A percentile compares a stretch with the other conserved stretches of the same genome.
These are phyloP conservation scores for Mortierella claussenii DNA, from an alignment of 192 early-diverging fungal species.

Conservation along the genomic window DNA sequence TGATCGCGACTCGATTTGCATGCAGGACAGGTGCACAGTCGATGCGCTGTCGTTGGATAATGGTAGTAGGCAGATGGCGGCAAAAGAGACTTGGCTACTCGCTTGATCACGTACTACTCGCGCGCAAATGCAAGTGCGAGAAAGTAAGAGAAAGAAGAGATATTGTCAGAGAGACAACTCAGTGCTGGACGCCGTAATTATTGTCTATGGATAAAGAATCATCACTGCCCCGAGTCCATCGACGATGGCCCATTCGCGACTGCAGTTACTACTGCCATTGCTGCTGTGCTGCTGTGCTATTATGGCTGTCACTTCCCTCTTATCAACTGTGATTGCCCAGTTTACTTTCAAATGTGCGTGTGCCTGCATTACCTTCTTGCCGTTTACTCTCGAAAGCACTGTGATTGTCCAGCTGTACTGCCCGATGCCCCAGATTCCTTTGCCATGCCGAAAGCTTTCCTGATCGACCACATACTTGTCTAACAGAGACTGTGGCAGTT, in stretches of 20 bases:
- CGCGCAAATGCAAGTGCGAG: neutral
- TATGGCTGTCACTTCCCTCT: no score
- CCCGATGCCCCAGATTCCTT: conserved; percentile 50
- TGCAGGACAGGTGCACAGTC: conserved; percentile 46
- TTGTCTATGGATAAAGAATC: no score
- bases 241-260: no score
- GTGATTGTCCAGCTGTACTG: conserved; percentile 49
- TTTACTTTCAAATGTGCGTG: no score
- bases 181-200: no score
- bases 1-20: conserved; percentile 47
- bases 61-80: conserved; percentile 51
- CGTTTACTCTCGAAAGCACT: conserved; percentile 29
- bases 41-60: conserved; percentile 50
- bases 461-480: conserved; percentile 47
- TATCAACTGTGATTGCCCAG: no score
- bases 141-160: conserved; percentile 7
- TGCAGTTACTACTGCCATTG: no score
- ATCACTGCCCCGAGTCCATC: no score
- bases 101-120: conserved; percentile 45
- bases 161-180: no score
- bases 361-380: conserved; percentile 44
- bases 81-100: conserved; percentile 43
- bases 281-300: no score
- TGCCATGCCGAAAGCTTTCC: conserved; percentile 48
- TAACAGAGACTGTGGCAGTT: conserved; percentile 40